Evolutionary conservation across 1,284 basidiomycete species (phyloP).

Genomic region (Cystobasidiaceae sp.): DNA sequence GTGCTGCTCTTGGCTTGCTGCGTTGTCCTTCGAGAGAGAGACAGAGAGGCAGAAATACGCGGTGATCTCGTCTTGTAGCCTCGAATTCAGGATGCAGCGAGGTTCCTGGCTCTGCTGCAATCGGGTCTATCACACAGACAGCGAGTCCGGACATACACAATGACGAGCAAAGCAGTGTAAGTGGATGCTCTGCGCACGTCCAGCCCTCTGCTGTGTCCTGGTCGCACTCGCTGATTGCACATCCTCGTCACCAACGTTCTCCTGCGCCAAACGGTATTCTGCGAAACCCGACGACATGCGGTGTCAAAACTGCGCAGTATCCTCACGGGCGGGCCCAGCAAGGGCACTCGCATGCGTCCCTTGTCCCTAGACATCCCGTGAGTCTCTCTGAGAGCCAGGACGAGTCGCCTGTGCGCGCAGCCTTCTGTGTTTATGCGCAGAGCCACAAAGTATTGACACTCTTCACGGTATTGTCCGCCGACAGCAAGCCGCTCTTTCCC

Average conservation of each 20-base stretch:
- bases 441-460: neutral
- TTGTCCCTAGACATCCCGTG: conserved; percentile 50
- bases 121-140: too few species aligned
- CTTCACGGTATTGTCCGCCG: neutral
- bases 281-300: too few species aligned
- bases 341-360: conserved; percentile 51
- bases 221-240: neutral
- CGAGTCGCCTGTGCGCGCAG: too few species aligned
- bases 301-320: too few species aligned
- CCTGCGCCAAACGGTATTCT: neutral
- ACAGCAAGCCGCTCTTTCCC: conserved; percentile 49
- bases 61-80: too few species aligned
- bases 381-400: neutral
- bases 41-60: too few species aligned
- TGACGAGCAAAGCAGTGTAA: conserved; percentile 26
- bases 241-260: neutral
- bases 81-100: too few species aligned
- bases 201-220: neutral
- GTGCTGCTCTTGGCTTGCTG: too few species aligned
- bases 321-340: conserved; percentile 27
- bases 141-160: neutral
- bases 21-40: too few species aligned
- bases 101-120: too few species aligned
- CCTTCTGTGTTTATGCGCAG: neutral
- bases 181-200: neutral